These are phyloP conservation scores for Phaffia australis DNA, from an alignment of 768 basidiomycete species.

Conservation along the genomic window DNA sequence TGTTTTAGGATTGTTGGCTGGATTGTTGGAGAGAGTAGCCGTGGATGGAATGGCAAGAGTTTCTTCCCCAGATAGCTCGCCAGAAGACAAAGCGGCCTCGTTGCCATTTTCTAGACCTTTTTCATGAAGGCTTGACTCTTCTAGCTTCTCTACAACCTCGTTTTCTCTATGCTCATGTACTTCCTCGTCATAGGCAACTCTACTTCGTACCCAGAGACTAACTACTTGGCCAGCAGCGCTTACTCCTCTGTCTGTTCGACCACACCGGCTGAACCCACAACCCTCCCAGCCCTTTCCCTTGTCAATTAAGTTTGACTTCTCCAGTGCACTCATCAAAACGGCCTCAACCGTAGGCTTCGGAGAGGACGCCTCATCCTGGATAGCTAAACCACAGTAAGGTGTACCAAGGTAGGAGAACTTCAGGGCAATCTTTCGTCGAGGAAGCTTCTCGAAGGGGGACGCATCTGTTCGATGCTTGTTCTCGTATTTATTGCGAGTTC, in stretches of 20 bases:
- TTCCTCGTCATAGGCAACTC: slow-evolving; percentile 14
- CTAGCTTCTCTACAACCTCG: neutral
- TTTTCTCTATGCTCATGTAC: slow-evolving; percentile 17
- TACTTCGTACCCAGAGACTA: slow-evolving; percentile 78
- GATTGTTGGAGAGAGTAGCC: too few relatives aligned
- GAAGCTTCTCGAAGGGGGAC: slow-evolving; percentile 59
- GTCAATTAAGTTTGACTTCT: slow-evolving; percentile 66
- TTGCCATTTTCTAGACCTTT: too few relatives aligned
- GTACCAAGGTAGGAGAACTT: slow-evolving; percentile 87
- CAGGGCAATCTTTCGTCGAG: slow-evolving; percentile 80
- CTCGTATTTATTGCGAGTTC: neutral
- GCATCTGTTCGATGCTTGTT: slow-evolving; percentile 31
- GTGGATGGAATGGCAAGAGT: too few relatives aligned
- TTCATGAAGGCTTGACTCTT: too few relatives aligned
- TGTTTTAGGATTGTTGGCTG: slow-evolving; percentile 36
- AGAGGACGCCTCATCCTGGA: slow-evolving; percentile 51
- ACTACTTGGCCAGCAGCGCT: slow-evolving; percentile 89
- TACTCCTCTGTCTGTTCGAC: slow-evolving; percentile 88
- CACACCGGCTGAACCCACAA: slow-evolving; percentile 82
- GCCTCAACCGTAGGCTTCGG: slow-evolving; percentile 84
- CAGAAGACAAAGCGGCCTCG: too few relatives aligned
- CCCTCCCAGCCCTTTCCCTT: slow-evolving; percentile 53
- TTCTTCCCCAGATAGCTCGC: too few relatives aligned
- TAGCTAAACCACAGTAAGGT: slow-evolving; percentile 83
- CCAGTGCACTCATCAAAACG: slow-evolving; percentile 68